These are phyloP conservation scores for Jasminum sambac DNA, from an alignment of 257 asterid genomes.

Conservation along the genomic window DNA sequence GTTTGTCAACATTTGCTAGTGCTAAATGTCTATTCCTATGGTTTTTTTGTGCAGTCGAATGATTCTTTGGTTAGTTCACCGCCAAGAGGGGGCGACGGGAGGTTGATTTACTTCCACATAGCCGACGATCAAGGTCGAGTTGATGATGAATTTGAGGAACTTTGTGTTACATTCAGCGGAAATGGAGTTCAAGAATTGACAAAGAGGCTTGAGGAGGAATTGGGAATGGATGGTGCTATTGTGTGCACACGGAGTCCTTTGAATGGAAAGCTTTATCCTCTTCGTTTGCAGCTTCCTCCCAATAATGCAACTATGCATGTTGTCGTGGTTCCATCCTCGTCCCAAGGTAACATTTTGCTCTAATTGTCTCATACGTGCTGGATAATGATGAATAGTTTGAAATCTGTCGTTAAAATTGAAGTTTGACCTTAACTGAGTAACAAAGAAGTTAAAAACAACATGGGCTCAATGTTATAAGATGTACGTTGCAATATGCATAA, in stretches of 20 bases:
- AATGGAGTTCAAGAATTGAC: slow-evolving; percentile 56
- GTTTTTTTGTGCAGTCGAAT: slow-evolving; percentile 54
- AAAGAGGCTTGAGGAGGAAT: slow-evolving; percentile 57
- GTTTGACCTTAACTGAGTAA: too few relatives aligned
- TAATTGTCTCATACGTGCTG: neutral
- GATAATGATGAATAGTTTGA: too few relatives aligned
- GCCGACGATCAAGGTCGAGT: slow-evolving; percentile 67
- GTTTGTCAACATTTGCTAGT: too few relatives aligned
- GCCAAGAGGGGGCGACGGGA: slow-evolving; percentile 62
- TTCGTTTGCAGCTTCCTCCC: slow-evolving; percentile 90
- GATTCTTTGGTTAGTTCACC: slow-evolving; percentile 65
- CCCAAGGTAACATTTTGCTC: slow-evolving; percentile 45
- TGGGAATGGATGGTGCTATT: slow-evolving; percentile 56
- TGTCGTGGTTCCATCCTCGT: slow-evolving; percentile 59
- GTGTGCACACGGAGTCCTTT: slow-evolving; percentile 77
- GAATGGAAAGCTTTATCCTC: slow-evolving; percentile 84
- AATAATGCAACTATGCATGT: slow-evolving; percentile 74
- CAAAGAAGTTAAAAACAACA: too few relatives aligned
- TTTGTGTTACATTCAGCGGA: slow-evolving; percentile 64
- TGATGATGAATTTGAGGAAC: slow-evolving; percentile 67
- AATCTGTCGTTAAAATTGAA: too few relatives aligned
- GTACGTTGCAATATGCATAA: too few relatives aligned
- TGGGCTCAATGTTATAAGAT: too few relatives aligned
- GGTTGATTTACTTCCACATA: slow-evolving; percentile 55
- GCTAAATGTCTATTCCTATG: too few relatives aligned